Evolutionary conservation across 2,329 filamentous ascomycete species (phyloP).

Genomic region (Alternaria gansuensis): DNA sequence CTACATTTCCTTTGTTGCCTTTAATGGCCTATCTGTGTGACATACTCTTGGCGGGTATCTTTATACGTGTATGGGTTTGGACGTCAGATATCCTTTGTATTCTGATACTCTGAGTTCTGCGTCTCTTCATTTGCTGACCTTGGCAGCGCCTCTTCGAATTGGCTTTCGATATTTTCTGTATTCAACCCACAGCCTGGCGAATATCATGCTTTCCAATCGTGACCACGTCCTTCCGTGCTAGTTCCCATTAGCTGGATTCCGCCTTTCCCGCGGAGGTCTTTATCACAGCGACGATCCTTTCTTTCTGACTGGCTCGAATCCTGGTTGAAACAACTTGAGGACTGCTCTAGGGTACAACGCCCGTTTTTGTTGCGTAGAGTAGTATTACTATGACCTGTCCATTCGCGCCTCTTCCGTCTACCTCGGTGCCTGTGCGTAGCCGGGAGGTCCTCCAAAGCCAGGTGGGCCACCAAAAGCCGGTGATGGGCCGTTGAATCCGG

Average conservation of each 20-base stretch:
- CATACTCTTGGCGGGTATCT: conserved; percentile 7
- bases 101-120: conserved; percentile 8
- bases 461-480: conserved; percentile 37
- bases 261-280: not conserved
- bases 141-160: conserved; percentile 10
- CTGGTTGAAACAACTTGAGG: not conserved
- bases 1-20: conserved; percentile 23
- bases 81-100: conserved; percentile 9
- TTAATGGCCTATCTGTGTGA: conserved; percentile 10
- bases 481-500: conserved; percentile 33
- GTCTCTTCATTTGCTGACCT: conserved; percentile 9
- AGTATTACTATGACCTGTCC: conserved; percentile 2
- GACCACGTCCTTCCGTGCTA: not conserved
- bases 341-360: not conserved
- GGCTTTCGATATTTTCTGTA: not conserved
- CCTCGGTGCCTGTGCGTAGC: conserved; percentile 23
- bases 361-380: not conserved
- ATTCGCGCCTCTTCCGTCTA: conserved; percentile 7
- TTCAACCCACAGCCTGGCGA: not conserved
- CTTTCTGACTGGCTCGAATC: not conserved
- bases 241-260: not conserved
- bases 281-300: not conserved
- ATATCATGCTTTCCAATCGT: conserved; percentile 1
- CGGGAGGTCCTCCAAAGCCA: conserved; percentile 26
- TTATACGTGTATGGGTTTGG: conserved; percentile 10